phyloP scores from a whole-genome alignment of 305 asterid genomes.

The Fraxinus sp. region DNA sequence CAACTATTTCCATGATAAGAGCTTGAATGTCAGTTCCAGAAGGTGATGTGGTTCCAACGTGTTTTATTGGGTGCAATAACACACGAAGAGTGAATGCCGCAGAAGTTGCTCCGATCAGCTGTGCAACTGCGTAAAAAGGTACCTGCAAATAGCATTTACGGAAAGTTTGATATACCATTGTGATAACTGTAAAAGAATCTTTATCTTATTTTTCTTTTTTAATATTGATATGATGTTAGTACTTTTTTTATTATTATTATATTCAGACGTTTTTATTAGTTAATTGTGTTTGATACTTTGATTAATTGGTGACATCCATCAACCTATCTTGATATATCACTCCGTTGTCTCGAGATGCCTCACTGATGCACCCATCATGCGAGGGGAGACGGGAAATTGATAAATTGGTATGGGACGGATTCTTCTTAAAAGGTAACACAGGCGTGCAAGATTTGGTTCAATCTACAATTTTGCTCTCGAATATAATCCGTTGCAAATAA shows the following conservation, averaged over 20 bases:
- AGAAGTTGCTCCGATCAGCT: conserved; percentile 51
- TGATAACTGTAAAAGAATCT: background rate
- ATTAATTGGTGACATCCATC: background rate
- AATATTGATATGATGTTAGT: too few relatives aligned
- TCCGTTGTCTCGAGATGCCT: background rate
- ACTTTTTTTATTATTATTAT: too few relatives aligned
- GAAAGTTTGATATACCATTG: background rate
- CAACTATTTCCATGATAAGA: conserved; percentile 66
- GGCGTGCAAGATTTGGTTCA: background rate
- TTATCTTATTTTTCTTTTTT: background rate
- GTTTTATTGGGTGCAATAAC: conserved; percentile 62
- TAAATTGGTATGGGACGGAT: background rate
- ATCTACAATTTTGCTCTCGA: background rate
- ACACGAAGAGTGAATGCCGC: conserved; percentile 57
- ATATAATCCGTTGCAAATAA: too few relatives aligned
- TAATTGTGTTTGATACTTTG: background rate
- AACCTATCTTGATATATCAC: background rate
- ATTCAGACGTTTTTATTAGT: background rate
- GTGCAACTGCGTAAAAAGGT: conserved; percentile 68
- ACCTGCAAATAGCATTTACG: conserved; percentile 34
- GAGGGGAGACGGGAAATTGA: too few relatives aligned
- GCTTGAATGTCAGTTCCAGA: conserved; percentile 64
- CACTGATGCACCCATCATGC: background rate
- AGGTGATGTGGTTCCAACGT: conserved; percentile 71
- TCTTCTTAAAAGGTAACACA: background rate